Evolutionary conservation across 805 yeast species (phyloP), one percentile per base, ranked within the genome.

Genomic region (Alloascoidea hylecoeti): DNA sequence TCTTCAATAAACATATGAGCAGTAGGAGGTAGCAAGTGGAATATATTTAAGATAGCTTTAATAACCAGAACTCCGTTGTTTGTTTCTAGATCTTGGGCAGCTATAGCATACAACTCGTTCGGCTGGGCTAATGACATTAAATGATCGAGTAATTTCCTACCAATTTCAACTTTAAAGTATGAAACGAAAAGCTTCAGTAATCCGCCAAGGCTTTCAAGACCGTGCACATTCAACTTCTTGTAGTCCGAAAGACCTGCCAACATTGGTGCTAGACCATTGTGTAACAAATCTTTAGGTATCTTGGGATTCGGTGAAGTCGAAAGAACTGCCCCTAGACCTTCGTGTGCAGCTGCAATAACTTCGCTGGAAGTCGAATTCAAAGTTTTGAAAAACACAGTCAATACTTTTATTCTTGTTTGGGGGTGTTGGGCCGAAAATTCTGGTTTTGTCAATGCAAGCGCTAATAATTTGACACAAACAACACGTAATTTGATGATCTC

Each of bases 121-220:
- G 92, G 84, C 48, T 83, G 88, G 0, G 96, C 94, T 95, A 96
- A 88, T 0, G 96, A 95, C 71, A 78, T 80, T 45, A 92, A 64
- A 57, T 92, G 98, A 51, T 92, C 97, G 19, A 94, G 66, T 38
- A 92, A 60, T 49, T 92, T 92, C 37, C 86, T 71, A 19, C 99
- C 99, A 46, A 92, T 89, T 55, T 92, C 99, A 15, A 94, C 96
- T 53, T 94, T 81, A 66, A 92, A 92, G 50, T 92, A 89, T 3
- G 94, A 84, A 27, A 89, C 86, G 46, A 92, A 63, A 16, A 94
- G 63, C 50, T 89, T 96, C 33, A 92, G 64, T 19, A 92, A 64
- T 34, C 94, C 65, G 0, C 96, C 94, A 16, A 92, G 63, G 0
- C 97, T 96, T 50, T 89, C 95, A 15, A 92, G 63, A 2, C 96